A percentile compares a stretch with the other conserved stretches of the same genome.
These are phyloP conservation scores for Suhomyces canberraensis DNA, from an alignment of 805 yeast species.

Conservation along the genomic window DNA sequence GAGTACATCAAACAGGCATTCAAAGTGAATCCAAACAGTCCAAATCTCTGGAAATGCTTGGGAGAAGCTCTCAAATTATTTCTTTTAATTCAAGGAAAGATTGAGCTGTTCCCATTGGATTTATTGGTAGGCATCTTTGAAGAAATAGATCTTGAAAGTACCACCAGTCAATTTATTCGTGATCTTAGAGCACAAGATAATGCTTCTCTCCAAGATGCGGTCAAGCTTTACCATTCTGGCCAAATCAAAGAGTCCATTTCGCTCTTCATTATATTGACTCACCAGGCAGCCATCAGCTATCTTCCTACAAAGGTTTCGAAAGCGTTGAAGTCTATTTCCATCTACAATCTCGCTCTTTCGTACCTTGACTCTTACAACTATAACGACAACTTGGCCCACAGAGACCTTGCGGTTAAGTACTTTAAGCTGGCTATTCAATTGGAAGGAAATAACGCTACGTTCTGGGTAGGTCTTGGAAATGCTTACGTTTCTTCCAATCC, in stretches of 20 bases:
- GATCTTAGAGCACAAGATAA: background rate
- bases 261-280: constrained; percentile 42
- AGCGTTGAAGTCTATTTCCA: constrained; percentile 49
- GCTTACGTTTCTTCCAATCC: constrained; percentile 64
- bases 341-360: constrained; percentile 72
- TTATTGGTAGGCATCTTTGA: constrained; percentile 14
- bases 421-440: constrained; percentile 67
- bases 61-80: constrained; percentile 56
- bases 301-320: constrained; percentile 41
- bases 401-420: constrained; percentile 52
- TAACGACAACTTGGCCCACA: constrained; percentile 16
- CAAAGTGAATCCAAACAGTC: constrained; percentile 35
- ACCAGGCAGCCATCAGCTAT: constrained; percentile 41
- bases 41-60: constrained; percentile 63
- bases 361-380: constrained; percentile 44
- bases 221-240: constrained; percentile 14
- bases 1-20: constrained; percentile 40
- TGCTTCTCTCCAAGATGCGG: constrained; percentile 1
- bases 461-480: constrained; percentile 84
- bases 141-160: constrained; percentile 11
- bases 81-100: constrained; percentile 52
- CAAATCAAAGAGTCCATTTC: constrained; percentile 31
- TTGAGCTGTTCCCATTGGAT: constrained; percentile 46
- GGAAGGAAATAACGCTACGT: constrained; percentile 66
- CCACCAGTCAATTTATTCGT: background rate